phyloP scores from a whole-genome alignment of 495 filamentous ascomycete genomes.

The Thozetella sp. region DNA sequence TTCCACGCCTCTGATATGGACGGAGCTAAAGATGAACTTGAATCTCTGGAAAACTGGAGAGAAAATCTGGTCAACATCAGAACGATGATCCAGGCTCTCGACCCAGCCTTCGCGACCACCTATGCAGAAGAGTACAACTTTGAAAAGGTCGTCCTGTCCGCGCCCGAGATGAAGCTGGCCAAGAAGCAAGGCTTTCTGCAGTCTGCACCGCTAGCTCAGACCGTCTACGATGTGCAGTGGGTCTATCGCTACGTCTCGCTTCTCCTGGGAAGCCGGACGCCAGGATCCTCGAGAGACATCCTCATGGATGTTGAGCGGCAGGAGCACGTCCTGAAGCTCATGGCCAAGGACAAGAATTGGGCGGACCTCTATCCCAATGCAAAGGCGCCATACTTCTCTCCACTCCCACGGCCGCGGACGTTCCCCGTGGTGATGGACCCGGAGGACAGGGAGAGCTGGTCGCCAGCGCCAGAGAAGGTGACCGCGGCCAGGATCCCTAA shows the following conservation, averaged over 20 bases:
- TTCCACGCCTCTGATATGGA: conserved; percentile 18
- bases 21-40: background rate
- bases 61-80: conserved; percentile 43
- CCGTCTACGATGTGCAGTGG: conserved; percentile 31
- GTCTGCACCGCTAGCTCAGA: conserved; percentile 7
- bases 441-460: background rate
- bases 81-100: conserved; percentile 31
- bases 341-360: conserved; percentile 25
- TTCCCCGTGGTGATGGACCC: background rate
- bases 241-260: conserved; percentile 27
- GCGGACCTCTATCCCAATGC: conserved; percentile 11
- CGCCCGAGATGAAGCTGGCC: conserved; percentile 8
- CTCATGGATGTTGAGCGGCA: conserved; percentile 10
- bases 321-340: conserved; percentile 16
- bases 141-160: background rate
- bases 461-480: conserved; percentile 2
- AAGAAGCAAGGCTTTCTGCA: conserved; percentile 7
- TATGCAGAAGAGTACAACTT: conserved; percentile 1
- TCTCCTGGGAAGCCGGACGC: conserved; percentile 19
- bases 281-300: conserved; percentile 8
- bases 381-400: conserved; percentile 29
- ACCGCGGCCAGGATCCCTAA: conserved; percentile 5
- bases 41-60: conserved; percentile 19
- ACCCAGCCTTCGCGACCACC: conserved; percentile 13
- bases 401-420: conserved; percentile 10